Evolutionary conservation across 2,329 filamentous ascomycete genomes (phyloP).

Genomic region (Fusarium piperis): DNA sequence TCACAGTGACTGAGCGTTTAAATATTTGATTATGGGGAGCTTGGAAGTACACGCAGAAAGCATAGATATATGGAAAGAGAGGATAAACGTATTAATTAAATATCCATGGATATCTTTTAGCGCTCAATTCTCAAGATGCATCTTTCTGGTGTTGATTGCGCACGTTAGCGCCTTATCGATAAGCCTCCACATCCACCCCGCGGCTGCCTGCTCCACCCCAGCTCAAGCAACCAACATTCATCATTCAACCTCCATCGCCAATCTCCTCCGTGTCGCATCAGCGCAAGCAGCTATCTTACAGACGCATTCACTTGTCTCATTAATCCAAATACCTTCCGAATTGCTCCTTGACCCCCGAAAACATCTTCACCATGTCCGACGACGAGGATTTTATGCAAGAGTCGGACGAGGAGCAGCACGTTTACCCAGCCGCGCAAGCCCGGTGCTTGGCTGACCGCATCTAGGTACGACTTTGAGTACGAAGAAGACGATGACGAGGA

Average conservation of each 20-base stretch:
- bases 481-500: constrained; percentile 92
- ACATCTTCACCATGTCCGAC: constrained; percentile 56
- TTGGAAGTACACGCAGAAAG: not conserved
- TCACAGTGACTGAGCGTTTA: constrained; percentile 1
- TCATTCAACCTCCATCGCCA: constrained; percentile 4
- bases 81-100: not conserved
- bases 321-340: not conserved
- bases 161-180: constrained; percentile 31
- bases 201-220: constrained; percentile 38
- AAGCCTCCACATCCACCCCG: constrained; percentile 30
- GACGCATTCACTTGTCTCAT: not conserved
- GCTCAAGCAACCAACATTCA: constrained; percentile 18
- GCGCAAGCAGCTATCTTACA: not conserved
- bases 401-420: constrained; percentile 58
- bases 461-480: constrained; percentile 93
- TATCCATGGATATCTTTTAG: not conserved
- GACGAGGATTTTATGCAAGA: constrained; percentile 62
- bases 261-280: not conserved
- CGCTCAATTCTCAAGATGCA: not conserved
- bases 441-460: constrained; percentile 25
- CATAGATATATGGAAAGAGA: not conserved
- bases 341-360: not conserved
- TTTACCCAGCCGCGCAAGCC: constrained; percentile 9
- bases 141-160: not conserved
- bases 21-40: not conserved